Conservation (phyloP, 805 yeast species). For the Kurtzmaniella fragi region DNA sequence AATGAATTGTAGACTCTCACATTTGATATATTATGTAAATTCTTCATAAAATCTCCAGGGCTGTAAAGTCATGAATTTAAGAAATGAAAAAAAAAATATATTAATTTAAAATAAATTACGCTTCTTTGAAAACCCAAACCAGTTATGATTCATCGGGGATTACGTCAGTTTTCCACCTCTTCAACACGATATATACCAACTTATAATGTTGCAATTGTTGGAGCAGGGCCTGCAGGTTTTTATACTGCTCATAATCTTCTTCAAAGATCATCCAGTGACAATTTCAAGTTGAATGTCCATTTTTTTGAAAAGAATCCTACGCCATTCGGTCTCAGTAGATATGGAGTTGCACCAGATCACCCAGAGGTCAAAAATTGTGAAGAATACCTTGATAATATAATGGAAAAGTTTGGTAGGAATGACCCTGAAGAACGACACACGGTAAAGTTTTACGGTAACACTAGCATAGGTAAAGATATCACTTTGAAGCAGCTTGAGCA, state of each 20-base stretch:
- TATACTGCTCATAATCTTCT: slow-evolving; percentile 78
- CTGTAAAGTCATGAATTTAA: no score
- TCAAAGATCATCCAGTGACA: slow-evolving; percentile 34
- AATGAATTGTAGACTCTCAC: no score
- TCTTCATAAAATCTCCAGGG: no score
- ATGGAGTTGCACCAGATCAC: slow-evolving; percentile 99
- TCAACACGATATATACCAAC: slow-evolving; percentile 5
- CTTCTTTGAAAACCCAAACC: no score
- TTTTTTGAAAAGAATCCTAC: slow-evolving; percentile 82
- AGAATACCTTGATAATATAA: slow-evolving; percentile 60
- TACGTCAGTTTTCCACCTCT: not conserved
- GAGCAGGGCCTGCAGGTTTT: slow-evolving; percentile 96
- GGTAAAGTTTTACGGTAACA: slow-evolving; percentile 64
- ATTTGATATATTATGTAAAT: no score
- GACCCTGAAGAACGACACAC: slow-evolving; percentile 15
- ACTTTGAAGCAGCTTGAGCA: slow-evolving; percentile 43
- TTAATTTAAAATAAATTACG: no score
- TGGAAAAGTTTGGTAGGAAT: slow-evolving; percentile 14
- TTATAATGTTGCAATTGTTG: slow-evolving; percentile 67
- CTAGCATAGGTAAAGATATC: slow-evolving; percentile 60
- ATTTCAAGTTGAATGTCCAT: slow-evolving; percentile 45
- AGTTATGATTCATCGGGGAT: no score
- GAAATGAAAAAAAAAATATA: no score
- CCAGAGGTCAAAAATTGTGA: slow-evolving; percentile 89
- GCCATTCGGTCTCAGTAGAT: slow-evolving; percentile 87